These are phyloP conservation scores for Oryza meyeriana DNA, from an alignment of 176 grass and related monocot species.

Conservation along the genomic window DNA sequence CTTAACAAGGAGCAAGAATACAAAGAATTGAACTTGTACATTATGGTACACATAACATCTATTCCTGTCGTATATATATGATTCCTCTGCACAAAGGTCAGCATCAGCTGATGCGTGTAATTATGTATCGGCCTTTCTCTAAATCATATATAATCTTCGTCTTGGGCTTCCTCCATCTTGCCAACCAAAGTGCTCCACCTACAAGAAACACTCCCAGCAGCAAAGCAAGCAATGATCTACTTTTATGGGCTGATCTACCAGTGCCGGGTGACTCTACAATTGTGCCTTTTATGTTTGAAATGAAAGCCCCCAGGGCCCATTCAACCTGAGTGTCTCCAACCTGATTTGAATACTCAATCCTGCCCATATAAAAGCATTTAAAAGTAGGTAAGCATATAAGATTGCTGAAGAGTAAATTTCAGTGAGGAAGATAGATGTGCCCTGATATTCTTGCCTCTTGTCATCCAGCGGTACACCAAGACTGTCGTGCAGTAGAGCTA, in stretches of 20 bases:
- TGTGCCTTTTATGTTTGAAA: conserved; percentile 35
- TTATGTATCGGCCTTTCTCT: conserved; percentile 91
- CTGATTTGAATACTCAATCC: conserved; percentile 81
- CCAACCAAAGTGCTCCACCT: conserved; percentile 40
- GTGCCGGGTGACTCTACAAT: not conserved
- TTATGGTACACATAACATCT: conserved; percentile 50
- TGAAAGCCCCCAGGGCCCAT: conserved; percentile 82
- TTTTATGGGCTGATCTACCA: conserved; percentile 19
- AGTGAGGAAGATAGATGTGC: conserved; percentile 16
- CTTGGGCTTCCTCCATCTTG: conserved; percentile 70
- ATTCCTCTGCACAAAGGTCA: conserved; percentile 30
- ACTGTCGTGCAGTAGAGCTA: conserved; percentile 73
- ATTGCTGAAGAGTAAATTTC: conserved; percentile 11
- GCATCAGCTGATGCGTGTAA: conserved; percentile 57
- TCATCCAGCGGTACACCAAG: conserved; percentile 68
- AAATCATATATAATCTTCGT: conserved; percentile 90
- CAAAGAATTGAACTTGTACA: conserved; percentile 57
- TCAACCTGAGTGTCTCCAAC: conserved; percentile 59
- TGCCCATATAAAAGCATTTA: conserved; percentile 18
- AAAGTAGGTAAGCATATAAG: not conserved
- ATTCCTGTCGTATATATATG: conserved; percentile 36
- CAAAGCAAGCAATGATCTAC: conserved; percentile 20
- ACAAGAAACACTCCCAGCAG: conserved; percentile 40
- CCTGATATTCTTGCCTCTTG: conserved; percentile 56
- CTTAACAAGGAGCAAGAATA: conserved; percentile 37